phyloP scores from a whole-genome alignment of 2,329 filamentous ascomycete species.

The Metarhizium sp. region DNA sequence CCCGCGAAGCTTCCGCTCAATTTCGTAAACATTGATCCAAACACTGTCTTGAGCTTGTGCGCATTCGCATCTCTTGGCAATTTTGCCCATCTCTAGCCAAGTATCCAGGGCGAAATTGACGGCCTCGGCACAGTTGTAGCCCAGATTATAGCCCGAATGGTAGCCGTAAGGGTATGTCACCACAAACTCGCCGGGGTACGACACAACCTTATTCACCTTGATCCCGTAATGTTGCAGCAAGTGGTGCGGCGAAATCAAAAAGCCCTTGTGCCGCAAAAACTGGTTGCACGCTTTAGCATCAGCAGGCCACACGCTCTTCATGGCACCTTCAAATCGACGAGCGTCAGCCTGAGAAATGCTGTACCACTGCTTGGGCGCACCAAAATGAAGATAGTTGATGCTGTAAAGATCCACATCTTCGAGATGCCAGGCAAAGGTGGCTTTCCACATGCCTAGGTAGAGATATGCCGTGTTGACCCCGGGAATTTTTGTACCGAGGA shows the following conservation, averaged over 20 bases:
- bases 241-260: slow-evolving; percentile 85
- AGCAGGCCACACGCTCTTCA: slow-evolving; percentile 90
- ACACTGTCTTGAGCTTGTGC: slow-evolving; percentile 93
- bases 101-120: slow-evolving; percentile 96
- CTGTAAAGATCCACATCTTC: slow-evolving; percentile 98
- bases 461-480: slow-evolving; percentile 97
- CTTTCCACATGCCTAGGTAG: slow-evolving; percentile 99
- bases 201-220: slow-evolving; percentile 90
- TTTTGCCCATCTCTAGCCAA: slow-evolving; percentile 90
- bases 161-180: slow-evolving; percentile 98
- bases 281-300: slow-evolving; percentile 95
- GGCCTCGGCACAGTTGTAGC: slow-evolving; percentile 97
- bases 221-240: slow-evolving; percentile 85
- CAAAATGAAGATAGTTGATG: slow-evolving; percentile 99
- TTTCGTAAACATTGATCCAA: slow-evolving; percentile 94
- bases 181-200: slow-evolving; percentile 94
- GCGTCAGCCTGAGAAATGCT: slow-evolving; percentile 96
- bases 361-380: slow-evolving; percentile 98
- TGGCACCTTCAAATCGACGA: slow-evolving; percentile 82
- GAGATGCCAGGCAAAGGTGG: slow-evolving; percentile 97
- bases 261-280: slow-evolving; percentile 95
- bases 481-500: slow-evolving; percentile 88
- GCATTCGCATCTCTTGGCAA: slow-evolving; percentile 95
- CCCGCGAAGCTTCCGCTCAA: slow-evolving; percentile 86
- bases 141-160: slow-evolving; percentile 94